A percentile compares a stretch with the other conserved stretches of the same genome.
phyloP scores from a whole-genome alignment of 208 protist genomes.

The Jaenimonas drosophilae region DNA sequence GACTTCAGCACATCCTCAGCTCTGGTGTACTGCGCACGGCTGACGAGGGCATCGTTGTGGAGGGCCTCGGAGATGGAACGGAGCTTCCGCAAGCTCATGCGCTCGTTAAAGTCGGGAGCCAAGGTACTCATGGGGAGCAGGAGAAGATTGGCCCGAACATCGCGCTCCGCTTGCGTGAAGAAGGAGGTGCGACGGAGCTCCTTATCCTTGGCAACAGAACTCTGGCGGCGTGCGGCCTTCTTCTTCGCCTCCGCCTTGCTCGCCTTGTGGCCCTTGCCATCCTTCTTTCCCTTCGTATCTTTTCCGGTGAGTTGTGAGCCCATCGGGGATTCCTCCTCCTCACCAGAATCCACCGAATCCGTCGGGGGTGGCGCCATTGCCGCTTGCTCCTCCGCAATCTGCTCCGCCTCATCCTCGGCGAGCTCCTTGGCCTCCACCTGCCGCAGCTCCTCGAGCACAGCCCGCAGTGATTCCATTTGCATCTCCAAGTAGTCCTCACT shows the following conservation, averaged over 20 bases:
- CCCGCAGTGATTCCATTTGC: slow-evolving; percentile 1
- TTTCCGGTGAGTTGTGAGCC: neutral
- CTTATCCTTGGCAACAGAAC: neutral
- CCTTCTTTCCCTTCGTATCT: neutral
- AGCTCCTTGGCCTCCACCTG: slow-evolving; percentile 3
- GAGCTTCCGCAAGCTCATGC: slow-evolving; percentile 14
- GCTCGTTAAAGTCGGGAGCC: neutral
- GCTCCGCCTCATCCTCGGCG: neutral
- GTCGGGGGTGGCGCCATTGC: neutral
- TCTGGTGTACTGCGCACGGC: slow-evolving; percentile 8
- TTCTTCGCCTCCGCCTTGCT: neutral
- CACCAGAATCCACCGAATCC: neutral
- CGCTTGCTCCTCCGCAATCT: neutral
- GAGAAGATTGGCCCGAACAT: neutral
- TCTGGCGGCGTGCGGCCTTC: neutral
- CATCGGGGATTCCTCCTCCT: neutral
- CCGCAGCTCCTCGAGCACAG: neutral
- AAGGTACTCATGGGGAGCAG: slow-evolving; percentile 8
- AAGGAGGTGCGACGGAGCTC: neutral
- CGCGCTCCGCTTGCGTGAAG: neutral
- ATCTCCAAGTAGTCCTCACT: neutral
- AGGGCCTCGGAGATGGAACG: slow-evolving; percentile 9
- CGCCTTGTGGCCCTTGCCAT: neutral
- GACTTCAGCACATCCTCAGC: slow-evolving; percentile 12
- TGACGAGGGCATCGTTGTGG: slow-evolving; percentile 5